These are phyloP conservation scores for Stephania yunnanensis DNA, from an alignment of 164 flowering plant genomes.

Conservation along the genomic window DNA sequence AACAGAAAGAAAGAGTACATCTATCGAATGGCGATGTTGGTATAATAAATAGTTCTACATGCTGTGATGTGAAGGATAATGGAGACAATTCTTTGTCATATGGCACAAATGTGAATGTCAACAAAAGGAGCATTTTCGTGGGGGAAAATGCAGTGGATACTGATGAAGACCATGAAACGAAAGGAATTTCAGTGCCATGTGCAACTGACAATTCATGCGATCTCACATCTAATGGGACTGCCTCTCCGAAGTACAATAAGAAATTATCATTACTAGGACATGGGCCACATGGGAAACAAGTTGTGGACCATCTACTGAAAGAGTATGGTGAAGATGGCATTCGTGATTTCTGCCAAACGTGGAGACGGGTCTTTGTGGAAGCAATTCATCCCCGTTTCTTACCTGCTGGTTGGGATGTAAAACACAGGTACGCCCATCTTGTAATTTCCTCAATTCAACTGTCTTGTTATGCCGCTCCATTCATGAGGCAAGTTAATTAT, in stretches of 20 bases:
- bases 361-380: conserved; percentile 94
- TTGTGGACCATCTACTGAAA: conserved; percentile 58
- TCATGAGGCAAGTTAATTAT: not conserved
- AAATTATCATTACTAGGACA: conserved; percentile 85
- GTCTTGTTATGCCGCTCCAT: not conserved
- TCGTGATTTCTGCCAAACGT: conserved; percentile 74
- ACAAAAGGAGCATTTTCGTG: conserved; percentile 16
- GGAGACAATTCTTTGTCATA: conserved; percentile 8
- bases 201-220: conserved; percentile 10
- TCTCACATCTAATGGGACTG: conserved; percentile 15
- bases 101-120: conserved; percentile 11
- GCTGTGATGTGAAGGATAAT: conserved; percentile 12
- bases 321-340: conserved; percentile 79
- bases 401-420: conserved; percentile 93
- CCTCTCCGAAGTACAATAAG: conserved; percentile 32
- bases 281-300: conserved; percentile 96
- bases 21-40: conserved; percentile 9
- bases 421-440: conserved; percentile 60
- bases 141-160: conserved; percentile 15
- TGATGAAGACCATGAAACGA: conserved; percentile 22
- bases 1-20: conserved; percentile 11
- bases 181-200: conserved; percentile 18
- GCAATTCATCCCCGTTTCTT: conserved; percentile 78
- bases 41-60: not conserved
- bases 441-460: not conserved